Base-by-base conservation (phyloP, 371 early-diverging fungal genomes). In the Chytridium lagenaria region DNA sequence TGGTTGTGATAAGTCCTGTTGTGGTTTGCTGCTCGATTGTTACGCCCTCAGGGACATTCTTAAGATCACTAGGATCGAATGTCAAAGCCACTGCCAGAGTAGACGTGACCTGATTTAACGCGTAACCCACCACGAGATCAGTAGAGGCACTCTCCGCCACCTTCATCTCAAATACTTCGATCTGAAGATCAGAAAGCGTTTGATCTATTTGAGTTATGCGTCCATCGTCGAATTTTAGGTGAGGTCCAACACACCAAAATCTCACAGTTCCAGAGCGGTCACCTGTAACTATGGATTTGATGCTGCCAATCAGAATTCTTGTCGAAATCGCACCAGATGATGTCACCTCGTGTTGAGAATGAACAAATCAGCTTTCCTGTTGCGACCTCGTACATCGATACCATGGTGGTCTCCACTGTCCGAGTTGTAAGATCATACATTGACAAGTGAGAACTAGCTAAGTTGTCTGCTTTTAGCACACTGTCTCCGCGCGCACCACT, bases 191-290 rank as follows among this genome's bases (percentile, higher is more conserved):
- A 26, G 15, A 5, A 28, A 34, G 19, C 19, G 61, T 33, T 16
- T 49, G 10, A 38, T 68, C 37, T 22, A 19, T 31, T 37, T 2
- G 34, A 7, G 23, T 52, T 1, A 68, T 38, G 59, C 28, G 50
- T 50, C 74, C 74, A 74, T 26, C 59, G 61, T 64, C 61, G 38
- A 31, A 10, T 7, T 15, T 34, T 7, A 61, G 16, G 23, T 22
- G 34, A 10, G 36, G 61, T 7, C 61, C 61, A 12, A 61, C 36
- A 10, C 61, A 61, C 61, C 61, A 61, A 37, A 61, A 61, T 15
- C 61, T 7, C 7, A 74, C 55, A 34, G 28, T 61, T 51, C 74
- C 74, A 49, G 68, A 61, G 2, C 66, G 31, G 30, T 69, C 74
- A n/a, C 74, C 74, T 15, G 74, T 74, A 22, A 69, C 26, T 16